Base-by-base conservation (phyloP, 2,329 filamentous ascomycete genomes). In the Chrysosporium queenslandicum region DNA sequence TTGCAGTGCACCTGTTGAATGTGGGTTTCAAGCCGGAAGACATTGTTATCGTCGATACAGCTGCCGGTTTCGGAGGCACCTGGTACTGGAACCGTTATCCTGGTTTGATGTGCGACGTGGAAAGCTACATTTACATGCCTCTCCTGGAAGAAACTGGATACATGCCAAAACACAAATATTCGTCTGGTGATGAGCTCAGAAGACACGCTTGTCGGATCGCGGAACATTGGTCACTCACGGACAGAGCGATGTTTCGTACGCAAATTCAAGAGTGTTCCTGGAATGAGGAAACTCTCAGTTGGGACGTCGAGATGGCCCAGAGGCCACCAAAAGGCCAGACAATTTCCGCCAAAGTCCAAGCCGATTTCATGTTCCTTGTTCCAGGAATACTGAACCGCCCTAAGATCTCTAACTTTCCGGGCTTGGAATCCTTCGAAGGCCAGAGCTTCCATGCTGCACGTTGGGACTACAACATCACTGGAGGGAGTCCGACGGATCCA, bases 111-210 rank as follows among this genome's bases (percentile, higher is more conserved):
- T 83, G 79, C 60, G 80, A 84, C 58, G 65, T 80, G 2, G 80
- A 83, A 63, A 71, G 71, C 50, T 81, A 78, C 58, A 68, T 73
- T 14, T 83, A 83, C 59, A 64, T 82, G 64, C 79, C 79, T 4
- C 64, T 81, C 9, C 69, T 83, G 1, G 79, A 83, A 55, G 78
- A 82, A 41, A 49, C 46, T 16, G 46, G 34, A 7, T 49, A 49
- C 27, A 40, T 49, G 25, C 46, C 46, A 0, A 74, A 68, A n/a
- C 68, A 76, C 41, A 70, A 70, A 39, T 78, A 76, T 56, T 64
- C 71, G 0, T 65, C 63, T 12, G 74, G 72, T 0, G 56, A 63
- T 2, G 76, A 78, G 56, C 53, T 81, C 16, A 69, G 72, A 1
- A 61, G 66, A 27, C 71, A 81, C 58, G 67, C 71, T 1, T 62